A percentile compares a stretch with the other conserved stretches of the same genome.
These are phyloP conservation scores for Penicillium sp. DNA, from an alignment of 2,329 filamentous ascomycete species.

Conservation along the genomic window DNA sequence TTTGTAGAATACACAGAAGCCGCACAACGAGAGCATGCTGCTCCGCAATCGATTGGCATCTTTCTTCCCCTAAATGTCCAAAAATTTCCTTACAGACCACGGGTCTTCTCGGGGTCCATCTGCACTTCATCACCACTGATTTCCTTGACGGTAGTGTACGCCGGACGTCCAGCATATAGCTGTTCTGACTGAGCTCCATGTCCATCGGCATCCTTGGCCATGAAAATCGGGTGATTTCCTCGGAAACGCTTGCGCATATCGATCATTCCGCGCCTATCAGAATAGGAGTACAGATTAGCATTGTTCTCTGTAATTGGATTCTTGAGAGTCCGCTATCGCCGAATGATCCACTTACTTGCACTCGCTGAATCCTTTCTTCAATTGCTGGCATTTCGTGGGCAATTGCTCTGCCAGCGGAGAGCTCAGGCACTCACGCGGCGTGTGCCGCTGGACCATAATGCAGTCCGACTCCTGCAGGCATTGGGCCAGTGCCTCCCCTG, in stretches of 20 bases:
- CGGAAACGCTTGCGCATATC: slow-evolving; percentile 99
- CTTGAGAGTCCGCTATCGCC: neutral
- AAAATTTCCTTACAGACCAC: slow-evolving; percentile 36
- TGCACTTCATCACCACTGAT: slow-evolving; percentile 66
- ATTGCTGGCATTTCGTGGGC: slow-evolving; percentile 84
- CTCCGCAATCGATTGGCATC: neutral
- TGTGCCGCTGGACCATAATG: slow-evolving; percentile 87
- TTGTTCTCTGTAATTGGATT: neutral
- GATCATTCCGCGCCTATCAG: slow-evolving; percentile 71
- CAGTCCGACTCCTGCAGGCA: slow-evolving; percentile 97
- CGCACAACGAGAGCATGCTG: neutral
- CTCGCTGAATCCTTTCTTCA: slow-evolving; percentile 89
- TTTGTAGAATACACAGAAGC: slow-evolving; percentile 4
- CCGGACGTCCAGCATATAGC: slow-evolving; percentile 75
- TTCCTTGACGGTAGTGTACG: slow-evolving; percentile 66
- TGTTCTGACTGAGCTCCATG: slow-evolving; percentile 56
- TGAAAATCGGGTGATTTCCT: slow-evolving; percentile 82
- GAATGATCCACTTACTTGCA: slow-evolving; percentile 63
- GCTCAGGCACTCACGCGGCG: slow-evolving; percentile 82
- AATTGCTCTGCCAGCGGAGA: slow-evolving; percentile 78
- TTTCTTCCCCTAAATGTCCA: neutral
- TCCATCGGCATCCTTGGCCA: slow-evolving; percentile 61
- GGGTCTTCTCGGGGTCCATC: slow-evolving; percentile 51
- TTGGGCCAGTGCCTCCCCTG: slow-evolving; percentile 87
- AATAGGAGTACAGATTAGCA: slow-evolving; percentile 4